A percentile compares a stretch with the other conserved stretches of the same genome.
phyloP scores from a whole-genome alignment of 2,329 filamentous ascomycete genomes.

The Myotisia sp. region DNA sequence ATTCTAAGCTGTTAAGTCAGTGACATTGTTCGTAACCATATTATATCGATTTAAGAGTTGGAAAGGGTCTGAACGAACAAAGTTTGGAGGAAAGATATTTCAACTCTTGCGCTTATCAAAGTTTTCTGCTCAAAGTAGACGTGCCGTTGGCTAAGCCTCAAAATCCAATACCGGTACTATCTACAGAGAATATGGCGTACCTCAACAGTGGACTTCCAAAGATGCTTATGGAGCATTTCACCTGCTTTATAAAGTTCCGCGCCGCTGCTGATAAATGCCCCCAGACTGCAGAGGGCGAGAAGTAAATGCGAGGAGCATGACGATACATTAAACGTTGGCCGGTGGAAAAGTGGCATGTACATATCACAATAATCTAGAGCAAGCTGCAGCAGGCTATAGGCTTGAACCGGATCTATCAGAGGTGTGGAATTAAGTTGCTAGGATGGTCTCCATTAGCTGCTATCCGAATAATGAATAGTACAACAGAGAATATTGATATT shows the following conservation, averaged over 20 bases:
- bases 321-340: slow-evolving; percentile 12
- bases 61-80: slow-evolving; percentile 7
- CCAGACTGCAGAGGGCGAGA: slow-evolving; percentile 13
- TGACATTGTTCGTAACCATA: background rate
- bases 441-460: background rate
- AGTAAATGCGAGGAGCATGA: slow-evolving; percentile 10
- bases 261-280: slow-evolving; percentile 8
- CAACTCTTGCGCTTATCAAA: slow-evolving; percentile 12
- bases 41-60: background rate
- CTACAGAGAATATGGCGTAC: slow-evolving; percentile 3
- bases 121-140: slow-evolving; percentile 8
- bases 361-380: slow-evolving; percentile 15
- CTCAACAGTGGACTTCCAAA: slow-evolving; percentile 12
- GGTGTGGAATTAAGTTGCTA: slow-evolving; percentile 9
- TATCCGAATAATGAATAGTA: background rate
- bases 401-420: slow-evolving; percentile 9
- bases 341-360: slow-evolving; percentile 14
- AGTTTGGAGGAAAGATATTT: slow-evolving; percentile 14
- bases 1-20: slow-evolving; percentile 7
- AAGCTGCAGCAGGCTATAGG: slow-evolving; percentile 7
- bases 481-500: too few relatives aligned
- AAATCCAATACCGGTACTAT: background rate
- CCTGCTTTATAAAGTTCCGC: slow-evolving; percentile 9
- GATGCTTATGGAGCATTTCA: slow-evolving; percentile 10
- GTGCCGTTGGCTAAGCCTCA: background rate